Percentiles rank a stretch among this genome's conserved stretches.
Evolutionary conservation across 768 basidiomycete species (phyloP).

Genomic region (Phylloporus scabripes): DNA sequence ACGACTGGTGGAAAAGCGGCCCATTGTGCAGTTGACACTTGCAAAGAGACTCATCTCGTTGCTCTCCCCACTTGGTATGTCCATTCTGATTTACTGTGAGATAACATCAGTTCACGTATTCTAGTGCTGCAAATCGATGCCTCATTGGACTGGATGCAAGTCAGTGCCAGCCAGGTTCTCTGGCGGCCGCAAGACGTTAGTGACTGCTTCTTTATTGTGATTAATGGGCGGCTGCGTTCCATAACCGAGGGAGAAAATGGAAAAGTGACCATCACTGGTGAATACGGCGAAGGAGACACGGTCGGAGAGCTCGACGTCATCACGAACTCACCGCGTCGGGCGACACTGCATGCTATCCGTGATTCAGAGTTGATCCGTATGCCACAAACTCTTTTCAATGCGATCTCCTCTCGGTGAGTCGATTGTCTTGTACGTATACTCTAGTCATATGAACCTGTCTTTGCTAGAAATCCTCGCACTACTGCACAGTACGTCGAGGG

Average conservation of each 20-base stretch:
- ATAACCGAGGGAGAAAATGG: constrained; percentile 77
- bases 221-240: constrained; percentile 92
- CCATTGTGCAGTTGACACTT: constrained; percentile 91
- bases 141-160: constrained; percentile 97
- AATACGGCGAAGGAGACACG: constrained; percentile 96
- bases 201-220: constrained; percentile 97
- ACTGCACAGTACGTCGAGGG: constrained; percentile 62
- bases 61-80: constrained; percentile 82
- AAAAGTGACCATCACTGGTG: constrained; percentile 75
- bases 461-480: constrained; percentile 68
- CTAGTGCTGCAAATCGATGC: constrained; percentile 94
- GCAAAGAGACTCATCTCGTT: constrained; percentile 96
- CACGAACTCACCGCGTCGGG: constrained; percentile 79
- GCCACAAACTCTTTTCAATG: constrained; percentile 97
- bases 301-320: constrained; percentile 98
- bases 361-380: constrained; percentile 96
- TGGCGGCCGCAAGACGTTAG: constrained; percentile 89
- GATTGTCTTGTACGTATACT: background rate
- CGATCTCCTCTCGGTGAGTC: constrained; percentile 77
- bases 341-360: constrained; percentile 94
- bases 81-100: background rate
- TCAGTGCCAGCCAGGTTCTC: constrained; percentile 89
- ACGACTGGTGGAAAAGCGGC: constrained; percentile 84
- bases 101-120: constrained; percentile 5
- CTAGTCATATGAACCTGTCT: background rate